phyloP scores from a whole-genome alignment of 148 eudicot species.

The Oxyria digyna region DNA sequence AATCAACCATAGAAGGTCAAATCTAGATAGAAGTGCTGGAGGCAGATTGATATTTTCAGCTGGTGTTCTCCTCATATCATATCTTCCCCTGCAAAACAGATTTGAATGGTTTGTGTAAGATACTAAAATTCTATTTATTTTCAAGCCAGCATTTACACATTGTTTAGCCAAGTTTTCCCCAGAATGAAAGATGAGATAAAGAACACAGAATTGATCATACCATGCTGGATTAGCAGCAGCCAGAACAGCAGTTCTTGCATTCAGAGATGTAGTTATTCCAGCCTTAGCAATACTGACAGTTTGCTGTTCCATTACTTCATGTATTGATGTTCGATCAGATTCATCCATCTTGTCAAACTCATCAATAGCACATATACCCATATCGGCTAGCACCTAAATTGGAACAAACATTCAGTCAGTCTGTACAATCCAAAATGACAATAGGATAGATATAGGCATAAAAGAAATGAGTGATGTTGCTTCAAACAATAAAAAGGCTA shows the following conservation, averaged over 20 bases:
- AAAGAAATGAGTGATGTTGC: not conserved
- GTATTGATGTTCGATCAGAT: constrained; percentile 94
- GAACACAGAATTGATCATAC: constrained; percentile 29
- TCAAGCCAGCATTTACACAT: not conserved
- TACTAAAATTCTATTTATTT: too few relatives aligned
- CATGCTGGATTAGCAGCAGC: constrained; percentile 99
- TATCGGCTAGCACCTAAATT: constrained; percentile 78
- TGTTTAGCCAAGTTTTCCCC: not conserved
- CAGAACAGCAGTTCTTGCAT: constrained; percentile 97
- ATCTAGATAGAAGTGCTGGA: constrained; percentile 97
- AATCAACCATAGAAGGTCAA: constrained; percentile 95
- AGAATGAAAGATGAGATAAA: not conserved
- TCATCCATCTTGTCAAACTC: constrained; percentile 99
- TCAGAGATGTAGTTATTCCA: constrained; percentile 94
- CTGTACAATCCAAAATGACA: too few relatives aligned
- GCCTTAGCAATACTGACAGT: constrained; percentile 99
- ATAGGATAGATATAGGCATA: not conserved
- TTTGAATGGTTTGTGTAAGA: too few relatives aligned
- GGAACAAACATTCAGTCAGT: constrained; percentile 7
- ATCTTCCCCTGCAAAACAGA: constrained; percentile 78
- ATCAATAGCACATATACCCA: constrained; percentile 79
- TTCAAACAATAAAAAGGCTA: not conserved
- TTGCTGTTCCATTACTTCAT: constrained; percentile 99
- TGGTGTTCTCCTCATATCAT: constrained; percentile 93
- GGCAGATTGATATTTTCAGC: constrained; percentile 99